Percentiles rank a stretch among this genome's conserved stretches.
These are phyloP conservation scores for Capillidium rhysosporum DNA, from an alignment of 371 early-diverging fungal species.

Conservation along the genomic window DNA sequence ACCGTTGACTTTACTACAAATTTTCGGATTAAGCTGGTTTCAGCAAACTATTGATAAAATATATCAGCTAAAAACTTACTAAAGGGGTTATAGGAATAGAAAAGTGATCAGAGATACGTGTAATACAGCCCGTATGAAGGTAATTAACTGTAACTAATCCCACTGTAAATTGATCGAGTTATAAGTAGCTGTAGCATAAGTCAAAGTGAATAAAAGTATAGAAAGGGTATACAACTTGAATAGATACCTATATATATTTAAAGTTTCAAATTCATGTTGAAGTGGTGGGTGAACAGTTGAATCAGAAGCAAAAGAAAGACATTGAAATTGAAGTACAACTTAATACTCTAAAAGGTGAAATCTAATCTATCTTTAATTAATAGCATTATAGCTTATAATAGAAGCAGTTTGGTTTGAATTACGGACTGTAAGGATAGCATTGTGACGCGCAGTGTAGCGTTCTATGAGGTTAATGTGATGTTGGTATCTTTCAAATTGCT, in stretches of 20 bases:
- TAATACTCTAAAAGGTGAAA: slow-evolving; percentile 28
- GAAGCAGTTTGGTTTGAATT: slow-evolving; percentile 52
- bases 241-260: slow-evolving; percentile 24
- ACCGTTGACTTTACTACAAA: slow-evolving; percentile 48
- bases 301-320: slow-evolving; percentile 26
- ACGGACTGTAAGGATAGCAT: slow-evolving; percentile 41
- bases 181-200: background rate
- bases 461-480: background rate
- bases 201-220: slow-evolving; percentile 14
- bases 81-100: slow-evolving; percentile 22
- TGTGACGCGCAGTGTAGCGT: slow-evolving; percentile 1
- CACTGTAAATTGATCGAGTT: slow-evolving; percentile 12
- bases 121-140: slow-evolving; percentile 21
- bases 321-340: slow-evolving; percentile 25
- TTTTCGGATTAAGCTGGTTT: slow-evolving; percentile 8
- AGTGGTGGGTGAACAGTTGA: slow-evolving; percentile 26
- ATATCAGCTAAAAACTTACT: background rate
- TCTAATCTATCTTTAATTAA: slow-evolving; percentile 35
- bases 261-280: slow-evolving; percentile 20
- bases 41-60: slow-evolving; percentile 1
- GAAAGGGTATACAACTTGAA: slow-evolving; percentile 17
- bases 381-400: slow-evolving; percentile 32
- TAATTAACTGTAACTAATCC: slow-evolving; percentile 15
- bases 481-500: background rate
- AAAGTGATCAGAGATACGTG: slow-evolving; percentile 34